Evolutionary conservation across 2,329 filamentous ascomycete genomes (phyloP).

Genomic region (Beauveria varroae): DNA sequence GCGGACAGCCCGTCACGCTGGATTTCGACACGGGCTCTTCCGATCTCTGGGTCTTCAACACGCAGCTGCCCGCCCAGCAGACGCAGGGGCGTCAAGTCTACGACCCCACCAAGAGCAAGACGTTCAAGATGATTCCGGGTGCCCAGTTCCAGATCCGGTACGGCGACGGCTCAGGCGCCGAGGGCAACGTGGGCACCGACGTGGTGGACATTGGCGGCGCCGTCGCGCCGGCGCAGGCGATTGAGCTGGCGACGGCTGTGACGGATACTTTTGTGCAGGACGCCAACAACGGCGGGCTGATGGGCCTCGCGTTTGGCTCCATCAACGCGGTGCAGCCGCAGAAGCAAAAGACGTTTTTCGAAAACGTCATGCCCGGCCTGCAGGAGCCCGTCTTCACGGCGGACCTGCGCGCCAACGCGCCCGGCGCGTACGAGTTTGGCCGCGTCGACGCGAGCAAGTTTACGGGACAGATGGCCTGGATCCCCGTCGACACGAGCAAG

Average conservation of each 20-base stretch:
- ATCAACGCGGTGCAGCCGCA: slow-evolving; percentile 58
- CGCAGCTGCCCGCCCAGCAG: slow-evolving; percentile 38
- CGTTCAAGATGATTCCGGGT: slow-evolving; percentile 29
- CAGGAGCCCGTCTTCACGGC: slow-evolving; percentile 62
- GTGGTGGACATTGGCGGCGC: slow-evolving; percentile 60
- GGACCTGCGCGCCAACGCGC: slow-evolving; percentile 49
- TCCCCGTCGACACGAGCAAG: slow-evolving; percentile 49
- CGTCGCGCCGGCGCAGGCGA: slow-evolving; percentile 52
- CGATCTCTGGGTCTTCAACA: slow-evolving; percentile 69
- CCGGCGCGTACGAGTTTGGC: slow-evolving; percentile 65
- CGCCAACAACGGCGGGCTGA: slow-evolving; percentile 57
- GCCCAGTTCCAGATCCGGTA: slow-evolving; percentile 58
- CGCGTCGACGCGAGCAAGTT: slow-evolving; percentile 56
- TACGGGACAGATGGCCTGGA: slow-evolving; percentile 50
- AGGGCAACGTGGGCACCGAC: slow-evolving; percentile 61
- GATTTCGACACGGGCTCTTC: slow-evolving; percentile 72
- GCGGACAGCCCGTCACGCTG: slow-evolving; percentile 59
- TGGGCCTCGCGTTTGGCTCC: slow-evolving; percentile 59
- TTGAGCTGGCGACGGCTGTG: slow-evolving; percentile 57
- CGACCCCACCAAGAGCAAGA: slow-evolving; percentile 29
- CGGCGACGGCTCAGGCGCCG: slow-evolving; percentile 57
- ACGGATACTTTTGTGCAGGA: slow-evolving; percentile 52
- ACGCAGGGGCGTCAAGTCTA: slow-evolving; percentile 41
- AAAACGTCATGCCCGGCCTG: slow-evolving; percentile 56
- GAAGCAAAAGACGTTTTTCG: slow-evolving; percentile 65